A percentile compares a stretch with the other conserved stretches of the same genome.
phyloP scores from a whole-genome alignment of 73 alveolate species.

The Breviolum minutum region DNA sequence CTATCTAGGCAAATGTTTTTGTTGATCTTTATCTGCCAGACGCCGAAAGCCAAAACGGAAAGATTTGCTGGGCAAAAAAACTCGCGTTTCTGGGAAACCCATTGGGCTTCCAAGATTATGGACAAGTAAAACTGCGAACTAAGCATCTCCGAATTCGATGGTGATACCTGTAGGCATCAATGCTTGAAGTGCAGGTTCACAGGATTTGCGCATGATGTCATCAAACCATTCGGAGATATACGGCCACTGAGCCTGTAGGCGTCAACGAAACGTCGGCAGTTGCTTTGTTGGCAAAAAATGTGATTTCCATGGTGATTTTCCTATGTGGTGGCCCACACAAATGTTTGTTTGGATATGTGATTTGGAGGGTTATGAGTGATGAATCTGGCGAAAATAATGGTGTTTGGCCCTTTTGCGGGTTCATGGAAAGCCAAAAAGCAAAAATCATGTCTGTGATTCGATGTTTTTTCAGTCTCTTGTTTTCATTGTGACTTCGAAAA shows the following conservation, averaged over 20 bases:
- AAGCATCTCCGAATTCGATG: conserved; percentile 44
- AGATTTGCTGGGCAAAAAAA: neutral
- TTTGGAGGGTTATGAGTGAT: no score
- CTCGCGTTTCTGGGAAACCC: neutral
- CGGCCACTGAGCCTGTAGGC: conserved; percentile 50
- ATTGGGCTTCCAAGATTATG: neutral
- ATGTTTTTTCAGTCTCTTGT: no score
- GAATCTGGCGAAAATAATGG: no score
- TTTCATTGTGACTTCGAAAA: no score
- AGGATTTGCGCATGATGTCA: conserved; percentile 46
- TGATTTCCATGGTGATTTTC: neutral
- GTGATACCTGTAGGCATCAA: conserved; percentile 70
- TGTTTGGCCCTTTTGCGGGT: no score
- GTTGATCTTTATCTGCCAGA: neutral
- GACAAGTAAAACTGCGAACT: neutral
- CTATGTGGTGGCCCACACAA: no score
- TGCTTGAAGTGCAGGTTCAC: conserved; percentile 67
- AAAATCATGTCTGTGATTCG: no score
- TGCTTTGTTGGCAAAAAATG: no score
- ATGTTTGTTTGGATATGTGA: no score
- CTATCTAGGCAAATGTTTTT: no score
- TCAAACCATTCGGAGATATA: conserved; percentile 84
- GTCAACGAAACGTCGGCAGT: no score
- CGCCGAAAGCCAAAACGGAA: neutral
- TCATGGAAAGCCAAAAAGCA: no score